phyloP scores from a whole-genome alignment of 2,329 filamentous ascomycete genomes.

The Magnaporthiopsis incrustans region DNA sequence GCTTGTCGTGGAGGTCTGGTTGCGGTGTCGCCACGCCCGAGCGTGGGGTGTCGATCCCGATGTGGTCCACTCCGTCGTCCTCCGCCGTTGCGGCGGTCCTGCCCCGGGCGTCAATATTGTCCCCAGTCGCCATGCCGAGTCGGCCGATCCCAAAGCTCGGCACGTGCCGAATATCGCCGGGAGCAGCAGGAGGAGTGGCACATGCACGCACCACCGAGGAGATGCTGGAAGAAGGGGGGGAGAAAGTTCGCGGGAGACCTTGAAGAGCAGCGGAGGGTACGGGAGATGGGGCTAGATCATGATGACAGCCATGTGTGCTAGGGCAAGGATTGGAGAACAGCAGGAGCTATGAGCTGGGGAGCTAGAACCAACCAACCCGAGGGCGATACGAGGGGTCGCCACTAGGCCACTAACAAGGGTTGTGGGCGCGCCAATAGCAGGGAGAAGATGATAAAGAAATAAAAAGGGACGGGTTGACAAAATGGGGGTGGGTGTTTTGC shows the following conservation, averaged over 20 bases:
- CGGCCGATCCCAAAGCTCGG: not conserved
- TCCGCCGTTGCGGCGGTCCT: constrained; percentile 49
- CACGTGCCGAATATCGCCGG: constrained; percentile 3
- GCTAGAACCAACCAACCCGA: not conserved
- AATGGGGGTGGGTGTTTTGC: not conserved
- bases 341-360: constrained; percentile 9
- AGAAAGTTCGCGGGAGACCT: not conserved
- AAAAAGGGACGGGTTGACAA: not conserved
- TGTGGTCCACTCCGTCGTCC: constrained; percentile 67
- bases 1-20: constrained; percentile 89
- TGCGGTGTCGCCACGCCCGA: constrained; percentile 89
- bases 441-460: not conserved
- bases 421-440: constrained; percentile 2
- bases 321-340: constrained; percentile 12
- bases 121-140: constrained; percentile 25
- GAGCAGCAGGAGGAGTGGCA: not conserved
- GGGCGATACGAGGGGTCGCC: constrained; percentile 7
- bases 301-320: constrained; percentile 18
- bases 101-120: constrained; percentile 43
- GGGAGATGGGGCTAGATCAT: constrained; percentile 17
- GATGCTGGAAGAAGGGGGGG: not conserved
- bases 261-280: not conserved
- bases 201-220: not conserved
- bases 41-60: constrained; percentile 78
- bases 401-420: constrained; percentile 5